Percentiles rank a stretch among this genome's conserved stretches.
Conservation (phyloP, 148 eudicot species). For the Silene conica region DNA sequence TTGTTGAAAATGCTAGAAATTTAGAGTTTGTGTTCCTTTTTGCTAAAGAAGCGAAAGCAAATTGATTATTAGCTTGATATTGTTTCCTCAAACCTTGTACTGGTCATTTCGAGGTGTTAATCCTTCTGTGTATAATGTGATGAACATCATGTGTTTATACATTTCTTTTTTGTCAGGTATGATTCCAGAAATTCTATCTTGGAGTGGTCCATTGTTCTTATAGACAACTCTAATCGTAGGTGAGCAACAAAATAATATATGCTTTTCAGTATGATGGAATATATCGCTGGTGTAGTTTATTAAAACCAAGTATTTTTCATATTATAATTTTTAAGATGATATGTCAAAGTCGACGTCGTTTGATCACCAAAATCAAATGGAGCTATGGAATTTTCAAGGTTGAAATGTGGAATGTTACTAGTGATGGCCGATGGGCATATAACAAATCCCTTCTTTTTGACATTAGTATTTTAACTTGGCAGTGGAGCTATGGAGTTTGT, state of each 20-base stretch:
- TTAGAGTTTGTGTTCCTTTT: neutral
- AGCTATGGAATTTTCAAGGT: neutral
- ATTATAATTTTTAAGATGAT: neutral
- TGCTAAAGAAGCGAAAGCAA: neutral
- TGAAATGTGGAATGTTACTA: neutral
- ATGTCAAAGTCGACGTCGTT: neutral
- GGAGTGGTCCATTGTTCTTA: conserved; percentile 91
- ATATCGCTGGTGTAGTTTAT: neutral
- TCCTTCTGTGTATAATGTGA: neutral
- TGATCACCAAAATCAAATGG: neutral
- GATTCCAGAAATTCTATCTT: conserved; percentile 79
- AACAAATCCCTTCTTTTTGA: neutral
- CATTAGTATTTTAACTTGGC: conserved; percentile 23
- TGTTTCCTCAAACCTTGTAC: neutral
- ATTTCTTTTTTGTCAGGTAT: conserved; percentile 46
- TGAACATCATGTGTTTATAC: neutral
- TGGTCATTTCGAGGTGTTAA: neutral
- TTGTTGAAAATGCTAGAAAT: neutral
- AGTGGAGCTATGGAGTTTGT: conserved; percentile 96
- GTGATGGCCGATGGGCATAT: neutral
- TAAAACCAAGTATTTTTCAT: neutral
- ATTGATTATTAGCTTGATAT: neutral
- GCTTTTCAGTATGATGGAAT: neutral
- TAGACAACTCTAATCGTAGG: conserved; percentile 94
- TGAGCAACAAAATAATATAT: conserved; percentile 22